Conservation (phyloP, 1,139 yeast genomes). For the Debaryomycetaceae sp. region DNA sequence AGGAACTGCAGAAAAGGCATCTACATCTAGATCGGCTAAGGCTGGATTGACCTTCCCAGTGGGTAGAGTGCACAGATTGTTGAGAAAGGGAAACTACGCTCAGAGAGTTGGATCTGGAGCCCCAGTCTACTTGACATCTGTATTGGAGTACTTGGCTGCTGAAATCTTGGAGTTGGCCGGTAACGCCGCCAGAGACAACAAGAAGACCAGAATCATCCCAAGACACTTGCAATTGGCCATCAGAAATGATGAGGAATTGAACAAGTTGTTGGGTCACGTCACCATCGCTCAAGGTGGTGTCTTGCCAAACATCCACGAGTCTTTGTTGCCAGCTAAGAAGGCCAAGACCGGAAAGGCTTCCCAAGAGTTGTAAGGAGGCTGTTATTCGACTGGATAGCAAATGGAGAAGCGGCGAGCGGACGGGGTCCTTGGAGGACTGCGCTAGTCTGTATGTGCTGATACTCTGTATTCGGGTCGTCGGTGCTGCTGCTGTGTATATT, state of each 20-base stretch:
- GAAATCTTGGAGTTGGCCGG: conserved; percentile 56
- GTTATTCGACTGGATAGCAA: neutral
- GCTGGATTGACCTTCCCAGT: conserved; percentile 57
- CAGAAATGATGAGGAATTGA: conserved; percentile 54
- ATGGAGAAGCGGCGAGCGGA: neutral
- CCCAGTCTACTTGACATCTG: conserved; percentile 52
- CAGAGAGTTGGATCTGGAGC: conserved; percentile 58
- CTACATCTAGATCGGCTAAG: conserved; percentile 52
- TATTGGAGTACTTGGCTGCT: conserved; percentile 51
- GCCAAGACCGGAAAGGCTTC: conserved; percentile 74
- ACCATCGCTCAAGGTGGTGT: conserved; percentile 98
- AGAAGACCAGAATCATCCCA: conserved; percentile 55
- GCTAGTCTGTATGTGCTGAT: neutral
- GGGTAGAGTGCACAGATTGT: conserved; percentile 54
- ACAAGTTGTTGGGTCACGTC: conserved; percentile 77
- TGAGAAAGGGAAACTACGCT: conserved; percentile 54
- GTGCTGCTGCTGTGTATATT: conserved; percentile 14
- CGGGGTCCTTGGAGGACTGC: neutral
- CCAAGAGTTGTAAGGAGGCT: conserved; percentile 66
- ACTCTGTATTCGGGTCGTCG: neutral
- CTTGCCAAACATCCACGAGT: conserved; percentile 93
- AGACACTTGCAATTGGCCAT: conserved; percentile 53
- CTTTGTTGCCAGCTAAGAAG: conserved; percentile 92
- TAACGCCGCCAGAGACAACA: conserved; percentile 58
- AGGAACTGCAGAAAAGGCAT: conserved; percentile 50